A percentile compares a stretch with the other conserved stretches of the same genome.
Conservation (phyloP, 352 stramenopile genomes). For the Phytophthora citrophthora region DNA sequence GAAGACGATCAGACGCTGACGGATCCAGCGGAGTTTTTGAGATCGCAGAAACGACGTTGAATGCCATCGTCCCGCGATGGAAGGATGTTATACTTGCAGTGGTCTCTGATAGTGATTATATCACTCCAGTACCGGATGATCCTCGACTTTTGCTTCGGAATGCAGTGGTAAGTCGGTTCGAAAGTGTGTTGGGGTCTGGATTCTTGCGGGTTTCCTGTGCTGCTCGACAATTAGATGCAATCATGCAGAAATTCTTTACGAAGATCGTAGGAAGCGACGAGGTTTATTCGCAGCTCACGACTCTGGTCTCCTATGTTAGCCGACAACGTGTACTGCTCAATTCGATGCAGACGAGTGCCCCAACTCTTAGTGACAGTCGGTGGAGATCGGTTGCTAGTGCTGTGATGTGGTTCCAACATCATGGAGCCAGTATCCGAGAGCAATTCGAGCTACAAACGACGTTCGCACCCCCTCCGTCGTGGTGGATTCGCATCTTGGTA, state of each 20-base stretch:
- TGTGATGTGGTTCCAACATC: slow-evolving; percentile 26
- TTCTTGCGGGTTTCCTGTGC: slow-evolving; percentile 30
- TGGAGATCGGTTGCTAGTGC: slow-evolving; percentile 27
- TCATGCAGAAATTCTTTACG: slow-evolving; percentile 34
- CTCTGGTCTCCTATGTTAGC: slow-evolving; percentile 28
- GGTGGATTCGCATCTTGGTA: slow-evolving; percentile 31
- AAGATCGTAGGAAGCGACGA: slow-evolving; percentile 23
- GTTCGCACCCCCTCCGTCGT: slow-evolving; percentile 20
- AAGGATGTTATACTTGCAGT: slow-evolving; percentile 25
- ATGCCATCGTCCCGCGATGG: slow-evolving; percentile 26
- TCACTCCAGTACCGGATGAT: slow-evolving; percentile 16
- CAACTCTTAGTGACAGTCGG: slow-evolving; percentile 10
- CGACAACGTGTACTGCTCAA: slow-evolving; percentile 24
- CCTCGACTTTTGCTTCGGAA: slow-evolving; percentile 26
- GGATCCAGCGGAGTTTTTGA: slow-evolving; percentile 29
- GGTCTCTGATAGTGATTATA: slow-evolving; percentile 24
- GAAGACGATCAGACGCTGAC: slow-evolving; percentile 17
- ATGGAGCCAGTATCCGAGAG: slow-evolving; percentile 26
- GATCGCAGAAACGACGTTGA: slow-evolving; percentile 26
- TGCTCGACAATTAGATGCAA: slow-evolving; percentile 21
- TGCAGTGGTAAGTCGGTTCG: slow-evolving; percentile 30
- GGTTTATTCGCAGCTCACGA: slow-evolving; percentile 27
- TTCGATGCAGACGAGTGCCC: slow-evolving; percentile 23
- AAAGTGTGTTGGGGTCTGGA: slow-evolving; percentile 20
- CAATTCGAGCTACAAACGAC: slow-evolving; percentile 14